phyloP scores from a whole-genome alignment of 1,284 basidiomycete genomes.

The Cystobasidium pallidum region DNA sequence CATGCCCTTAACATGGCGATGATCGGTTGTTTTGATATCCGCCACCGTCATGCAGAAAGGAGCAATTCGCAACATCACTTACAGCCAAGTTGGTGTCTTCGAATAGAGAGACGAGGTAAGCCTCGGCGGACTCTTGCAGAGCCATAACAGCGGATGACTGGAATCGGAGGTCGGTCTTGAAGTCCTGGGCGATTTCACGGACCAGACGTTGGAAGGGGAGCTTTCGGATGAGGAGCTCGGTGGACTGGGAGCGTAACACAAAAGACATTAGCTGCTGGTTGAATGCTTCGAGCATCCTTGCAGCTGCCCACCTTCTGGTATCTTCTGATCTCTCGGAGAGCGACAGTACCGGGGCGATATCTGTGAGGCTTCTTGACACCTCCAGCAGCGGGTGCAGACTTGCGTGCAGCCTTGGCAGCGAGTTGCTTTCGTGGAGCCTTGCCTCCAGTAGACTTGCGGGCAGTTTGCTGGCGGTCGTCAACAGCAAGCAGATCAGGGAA shows the following conservation, averaged over 20 bases:
- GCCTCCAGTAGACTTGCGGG: slow-evolving; percentile 62
- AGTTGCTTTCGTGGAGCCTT: slow-evolving; percentile 64
- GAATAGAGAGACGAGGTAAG: slow-evolving; percentile 88
- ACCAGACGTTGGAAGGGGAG: slow-evolving; percentile 60
- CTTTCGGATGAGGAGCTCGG: slow-evolving; percentile 88
- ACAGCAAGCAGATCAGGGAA: slow-evolving; percentile 21
- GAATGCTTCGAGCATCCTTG: background rate
- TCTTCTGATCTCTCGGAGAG: slow-evolving; percentile 63
- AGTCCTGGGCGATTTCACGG: slow-evolving; percentile 55
- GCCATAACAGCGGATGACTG: slow-evolving; percentile 55
- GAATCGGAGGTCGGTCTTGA: slow-evolving; percentile 55
- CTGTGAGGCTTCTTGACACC: slow-evolving; percentile 68
- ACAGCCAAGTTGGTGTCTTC: slow-evolving; percentile 62
- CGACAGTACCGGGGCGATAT: slow-evolving; percentile 64
- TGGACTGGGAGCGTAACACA: slow-evolving; percentile 61
- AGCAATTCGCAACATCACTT: slow-evolving; percentile 38
- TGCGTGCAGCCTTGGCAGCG: slow-evolving; percentile 61
- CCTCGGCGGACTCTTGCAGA: slow-evolving; percentile 63
- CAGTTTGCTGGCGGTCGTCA: slow-evolving; percentile 62
- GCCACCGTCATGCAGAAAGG: slow-evolving; percentile 3
- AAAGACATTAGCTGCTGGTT: background rate
- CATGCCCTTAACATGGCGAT: slow-evolving; percentile 3
- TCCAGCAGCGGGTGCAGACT: slow-evolving; percentile 61
- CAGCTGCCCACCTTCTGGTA: slow-evolving; percentile 58
- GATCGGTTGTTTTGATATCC: slow-evolving; percentile 32